Conservation (phyloP, 139 green algal species). For the Astrephomene gubernaculifera region DNA sequence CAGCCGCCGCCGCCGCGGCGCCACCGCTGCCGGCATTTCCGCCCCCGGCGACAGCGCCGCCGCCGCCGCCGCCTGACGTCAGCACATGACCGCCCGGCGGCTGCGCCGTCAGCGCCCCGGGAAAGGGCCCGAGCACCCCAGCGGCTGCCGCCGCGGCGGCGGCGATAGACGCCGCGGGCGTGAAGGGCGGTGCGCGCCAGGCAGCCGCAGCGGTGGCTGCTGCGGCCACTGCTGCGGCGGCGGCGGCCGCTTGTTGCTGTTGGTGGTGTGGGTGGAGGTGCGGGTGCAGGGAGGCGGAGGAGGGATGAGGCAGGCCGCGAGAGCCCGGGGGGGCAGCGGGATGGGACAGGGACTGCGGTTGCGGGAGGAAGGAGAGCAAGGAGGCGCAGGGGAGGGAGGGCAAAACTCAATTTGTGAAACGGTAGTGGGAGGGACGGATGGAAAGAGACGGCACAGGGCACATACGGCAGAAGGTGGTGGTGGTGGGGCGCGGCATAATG, state of each 20-base stretch:
- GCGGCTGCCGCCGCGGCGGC: slow-evolving; percentile 19
- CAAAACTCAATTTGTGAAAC: too few relatives aligned
- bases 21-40: too few relatives aligned
- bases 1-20: too few relatives aligned
- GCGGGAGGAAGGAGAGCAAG: too few relatives aligned
- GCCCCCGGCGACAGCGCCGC: too few relatives aligned
- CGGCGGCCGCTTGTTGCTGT: slow-evolving; percentile 18
- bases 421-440: too few relatives aligned
- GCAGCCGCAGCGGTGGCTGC: not conserved
- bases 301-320: not conserved
- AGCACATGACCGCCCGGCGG: not conserved
- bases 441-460: too few relatives aligned
- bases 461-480: too few relatives aligned
- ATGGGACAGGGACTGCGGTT: not conserved
- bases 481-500: too few relatives aligned
- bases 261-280: slow-evolving; percentile 28
- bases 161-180: not conserved
- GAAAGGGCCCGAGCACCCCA: slow-evolving; percentile 26
- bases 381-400: too few relatives aligned
- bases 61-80: not conserved
- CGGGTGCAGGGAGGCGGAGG: not conserved
- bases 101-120: not conserved
- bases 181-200: slow-evolving; percentile 30
- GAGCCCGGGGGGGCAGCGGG: not conserved
- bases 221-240: slow-evolving; percentile 15